Percentiles rank a stretch among this genome's conserved stretches.
phyloP scores from a whole-genome alignment of 441 rosid species.

The Gossypium lobatum region DNA sequence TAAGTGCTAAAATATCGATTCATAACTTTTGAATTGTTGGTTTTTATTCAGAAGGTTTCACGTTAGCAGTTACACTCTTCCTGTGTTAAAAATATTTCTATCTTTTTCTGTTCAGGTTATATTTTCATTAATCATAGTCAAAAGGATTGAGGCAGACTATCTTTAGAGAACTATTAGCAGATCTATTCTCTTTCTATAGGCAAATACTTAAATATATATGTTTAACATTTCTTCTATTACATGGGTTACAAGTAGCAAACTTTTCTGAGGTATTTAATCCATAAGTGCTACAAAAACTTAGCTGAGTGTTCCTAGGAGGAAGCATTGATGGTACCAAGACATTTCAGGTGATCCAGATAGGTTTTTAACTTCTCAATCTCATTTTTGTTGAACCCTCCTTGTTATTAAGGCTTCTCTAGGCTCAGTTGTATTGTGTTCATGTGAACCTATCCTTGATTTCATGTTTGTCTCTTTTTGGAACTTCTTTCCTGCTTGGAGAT shows the following conservation, averaged over 20 bases:
- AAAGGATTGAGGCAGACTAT: neutral
- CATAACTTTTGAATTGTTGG: neutral
- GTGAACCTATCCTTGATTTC: neutral
- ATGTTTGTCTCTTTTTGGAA: neutral
- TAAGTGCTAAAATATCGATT: conserved; percentile 31
- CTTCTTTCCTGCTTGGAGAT: neutral
- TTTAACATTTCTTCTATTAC: no score
- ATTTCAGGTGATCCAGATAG: neutral
- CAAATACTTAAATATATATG: neutral
- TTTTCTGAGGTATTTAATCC: no score
- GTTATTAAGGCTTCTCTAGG: neutral
- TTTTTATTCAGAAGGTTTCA: neutral
- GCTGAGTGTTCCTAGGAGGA: no score
- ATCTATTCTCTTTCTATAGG: conserved; percentile 2
- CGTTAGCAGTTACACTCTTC: neutral
- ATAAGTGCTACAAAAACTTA: no score
- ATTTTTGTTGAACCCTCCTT: neutral
- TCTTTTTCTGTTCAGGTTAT: neutral
- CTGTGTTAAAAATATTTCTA: neutral
- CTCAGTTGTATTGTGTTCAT: neutral
- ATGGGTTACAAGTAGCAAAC: no score
- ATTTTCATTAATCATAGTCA: neutral
- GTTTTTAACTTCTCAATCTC: neutral
- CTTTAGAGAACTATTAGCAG: neutral
- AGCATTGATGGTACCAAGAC: no score